Conservation (phyloP, 1,139 yeast species). For the Cylindricascospora bacillispora region DNA sequence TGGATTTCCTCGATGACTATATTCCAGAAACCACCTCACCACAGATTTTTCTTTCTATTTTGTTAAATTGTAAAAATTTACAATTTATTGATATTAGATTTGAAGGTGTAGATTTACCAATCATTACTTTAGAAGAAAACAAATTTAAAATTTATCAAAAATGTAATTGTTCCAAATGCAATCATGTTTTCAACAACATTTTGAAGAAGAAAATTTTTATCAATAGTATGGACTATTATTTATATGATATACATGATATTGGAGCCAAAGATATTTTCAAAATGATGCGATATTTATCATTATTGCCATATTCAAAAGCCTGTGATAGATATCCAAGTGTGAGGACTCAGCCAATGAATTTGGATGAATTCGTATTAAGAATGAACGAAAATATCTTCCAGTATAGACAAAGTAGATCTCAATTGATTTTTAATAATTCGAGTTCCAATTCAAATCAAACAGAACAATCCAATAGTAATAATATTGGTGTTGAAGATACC, state of each 20-base stretch:
- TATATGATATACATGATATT: conserved; percentile 23
- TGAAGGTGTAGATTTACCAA: conserved; percentile 27
- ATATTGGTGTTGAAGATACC: neutral
- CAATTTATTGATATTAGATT: conserved; percentile 29
- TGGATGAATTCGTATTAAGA: conserved; percentile 23
- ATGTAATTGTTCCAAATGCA: conserved; percentile 25
- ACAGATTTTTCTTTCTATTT: conserved; percentile 24
- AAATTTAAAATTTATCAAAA: conserved; percentile 23
- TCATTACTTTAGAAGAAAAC: conserved; percentile 18
- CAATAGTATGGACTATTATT: conserved; percentile 19
- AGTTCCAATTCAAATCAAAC: neutral
- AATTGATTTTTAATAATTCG: conserved; percentile 7
- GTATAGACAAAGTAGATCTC: conserved; percentile 18
- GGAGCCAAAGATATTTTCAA: conserved; percentile 27
- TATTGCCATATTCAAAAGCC: conserved; percentile 31
- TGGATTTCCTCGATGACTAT: conserved; percentile 29
- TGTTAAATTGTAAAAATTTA: conserved; percentile 24
- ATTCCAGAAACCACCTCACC: conserved; percentile 25
- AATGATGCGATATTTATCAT: conserved; percentile 24
- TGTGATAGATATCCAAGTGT: conserved; percentile 31
- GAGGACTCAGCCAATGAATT: conserved; percentile 28
- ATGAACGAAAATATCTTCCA: conserved; percentile 21
- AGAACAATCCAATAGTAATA: neutral
- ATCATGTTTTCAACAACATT: conserved; percentile 21
- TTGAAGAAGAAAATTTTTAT: conserved; percentile 24